Base-by-base conservation (phyloP, 164 flowering plant genomes). In the Vitis rotundifolia region DNA sequence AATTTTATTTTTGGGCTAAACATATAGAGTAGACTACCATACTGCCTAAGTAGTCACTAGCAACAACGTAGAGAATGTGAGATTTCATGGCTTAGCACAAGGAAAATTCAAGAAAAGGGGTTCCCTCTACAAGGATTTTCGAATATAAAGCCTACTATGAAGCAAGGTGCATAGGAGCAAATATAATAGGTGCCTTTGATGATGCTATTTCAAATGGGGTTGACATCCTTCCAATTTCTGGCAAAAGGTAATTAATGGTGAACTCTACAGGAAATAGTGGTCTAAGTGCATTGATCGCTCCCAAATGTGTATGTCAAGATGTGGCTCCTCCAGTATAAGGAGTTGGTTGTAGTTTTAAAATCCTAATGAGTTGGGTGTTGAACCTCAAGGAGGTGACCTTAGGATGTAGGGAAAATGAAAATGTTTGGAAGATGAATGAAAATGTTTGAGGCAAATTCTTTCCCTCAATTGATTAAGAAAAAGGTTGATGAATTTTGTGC, bases 21-120 rank as follows among this genome's bases (percentile, higher is more conserved):
- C 5, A 2, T 3, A 11, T 0, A 80, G 84, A 2, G 82, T 79
- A 50, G 84, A 82, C 9, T 49, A 69, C 9, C 84, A 81, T 59
- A 74, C 82, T 1, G 78, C 84, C 3, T 81, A 82, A 5, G 78
- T 65, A 15, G 84, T 77, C 8, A 80, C 82, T 0, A 82, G 82
- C 2, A 73, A 68, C 57, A 1, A 3, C 2, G 82, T 78, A 3
- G 48, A 13, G 5, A 59, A 53, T 49, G 80, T 22, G 3, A 73
- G 76, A n/a, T 73, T 76, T 12, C 68, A 60, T 29, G 84, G 81
- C 0, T 9, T 73, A 3, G 80, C 63, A 0, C 1, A 60, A 31
- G 82, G 84, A 10, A 73, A 61, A 15, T 22, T 74, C 79, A 11
- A 72, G 74, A 60, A 74, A 79, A 22, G 74, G 71, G 2, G 79